Percentiles rank a stretch among this genome's conserved stretches.
Conservation (phyloP, 164 flowering plant species). For the Brasenia schreberi region DNA sequence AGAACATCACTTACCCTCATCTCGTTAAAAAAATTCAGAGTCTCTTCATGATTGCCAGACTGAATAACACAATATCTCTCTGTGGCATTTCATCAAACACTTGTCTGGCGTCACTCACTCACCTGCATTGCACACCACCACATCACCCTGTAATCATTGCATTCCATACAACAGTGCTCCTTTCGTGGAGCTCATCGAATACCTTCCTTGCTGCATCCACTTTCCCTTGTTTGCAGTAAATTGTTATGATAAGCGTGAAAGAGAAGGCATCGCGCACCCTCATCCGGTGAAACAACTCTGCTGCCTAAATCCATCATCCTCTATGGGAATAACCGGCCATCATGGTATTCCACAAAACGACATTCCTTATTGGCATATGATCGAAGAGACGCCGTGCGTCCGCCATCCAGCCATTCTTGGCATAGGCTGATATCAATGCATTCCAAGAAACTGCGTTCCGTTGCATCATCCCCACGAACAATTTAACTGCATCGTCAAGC, state of each 20-base stretch:
- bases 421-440: constrained; percentile 12
- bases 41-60: constrained; percentile 35
- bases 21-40: constrained; percentile 30
- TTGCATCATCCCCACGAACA: constrained; percentile 6
- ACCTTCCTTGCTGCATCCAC: constrained; percentile 9
- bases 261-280: constrained; percentile 8
- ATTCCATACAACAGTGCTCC: constrained; percentile 9
- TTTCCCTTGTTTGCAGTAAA: constrained; percentile 8
- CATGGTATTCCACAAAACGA: constrained; percentile 14
- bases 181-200: constrained; percentile 11
- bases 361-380: constrained; percentile 7
- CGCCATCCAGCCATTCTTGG: constrained; percentile 8
- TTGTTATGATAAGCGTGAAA: constrained; percentile 13
- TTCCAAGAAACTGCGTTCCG: constrained; percentile 10
- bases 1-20: constrained; percentile 29
- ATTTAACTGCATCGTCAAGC: constrained; percentile 21
- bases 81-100: constrained; percentile 34
- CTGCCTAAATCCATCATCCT: constrained; percentile 6
- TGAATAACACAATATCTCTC: constrained; percentile 53
- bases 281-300: constrained; percentile 9
- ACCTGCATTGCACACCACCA: constrained; percentile 37
- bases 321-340: constrained; percentile 11
- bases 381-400: constrained; percentile 10
- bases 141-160: constrained; percentile 17
- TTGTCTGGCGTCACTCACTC: constrained; percentile 22